phyloP scores from a whole-genome alignment of 75 land plant genomes.

The Adiantum capillusveneris region DNA sequence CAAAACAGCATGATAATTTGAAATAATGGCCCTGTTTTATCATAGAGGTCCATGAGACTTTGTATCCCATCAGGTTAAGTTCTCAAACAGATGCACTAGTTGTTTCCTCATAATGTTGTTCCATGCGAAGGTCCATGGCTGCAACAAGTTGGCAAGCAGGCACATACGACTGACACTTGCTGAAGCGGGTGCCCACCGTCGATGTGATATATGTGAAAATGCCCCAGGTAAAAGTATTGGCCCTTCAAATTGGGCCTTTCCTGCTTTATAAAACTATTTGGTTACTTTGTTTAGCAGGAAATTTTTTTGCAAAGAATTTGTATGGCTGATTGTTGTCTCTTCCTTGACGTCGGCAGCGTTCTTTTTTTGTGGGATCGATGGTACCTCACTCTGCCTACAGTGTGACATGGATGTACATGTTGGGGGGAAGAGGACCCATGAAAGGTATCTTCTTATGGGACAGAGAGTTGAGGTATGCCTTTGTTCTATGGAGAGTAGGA shows the following conservation, averaged over 20 bases:
- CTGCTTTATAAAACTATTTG: no score
- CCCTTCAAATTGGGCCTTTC: not conserved
- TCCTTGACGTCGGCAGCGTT: slow-evolving; percentile 85
- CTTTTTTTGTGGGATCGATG: slow-evolving; percentile 92
- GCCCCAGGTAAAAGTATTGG: slow-evolving; percentile 58
- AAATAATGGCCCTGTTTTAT: no score
- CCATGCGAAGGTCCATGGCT: slow-evolving; percentile 30
- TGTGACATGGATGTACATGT: slow-evolving; percentile 98
- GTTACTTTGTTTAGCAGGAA: no score
- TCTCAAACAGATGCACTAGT: no score
- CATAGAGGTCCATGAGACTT: no score
- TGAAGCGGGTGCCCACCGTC: slow-evolving; percentile 65
- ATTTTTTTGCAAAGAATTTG: no score
- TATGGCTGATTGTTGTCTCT: no score
- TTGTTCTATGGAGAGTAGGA: not conserved
- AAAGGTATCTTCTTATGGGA: slow-evolving; percentile 76
- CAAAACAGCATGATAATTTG: no score
- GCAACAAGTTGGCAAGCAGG: slow-evolving; percentile 48
- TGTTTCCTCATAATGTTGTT: no score
- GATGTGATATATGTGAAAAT: slow-evolving; percentile 94
- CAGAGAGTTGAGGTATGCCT: slow-evolving; percentile 86
- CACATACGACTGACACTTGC: slow-evolving; percentile 77
- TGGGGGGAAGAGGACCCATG: slow-evolving; percentile 94
- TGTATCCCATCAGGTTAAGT: no score
- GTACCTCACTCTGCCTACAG: slow-evolving; percentile 87